Base-by-base conservation (phyloP, 768 basidiomycete species). In the Hypholoma fasciculare region DNA sequence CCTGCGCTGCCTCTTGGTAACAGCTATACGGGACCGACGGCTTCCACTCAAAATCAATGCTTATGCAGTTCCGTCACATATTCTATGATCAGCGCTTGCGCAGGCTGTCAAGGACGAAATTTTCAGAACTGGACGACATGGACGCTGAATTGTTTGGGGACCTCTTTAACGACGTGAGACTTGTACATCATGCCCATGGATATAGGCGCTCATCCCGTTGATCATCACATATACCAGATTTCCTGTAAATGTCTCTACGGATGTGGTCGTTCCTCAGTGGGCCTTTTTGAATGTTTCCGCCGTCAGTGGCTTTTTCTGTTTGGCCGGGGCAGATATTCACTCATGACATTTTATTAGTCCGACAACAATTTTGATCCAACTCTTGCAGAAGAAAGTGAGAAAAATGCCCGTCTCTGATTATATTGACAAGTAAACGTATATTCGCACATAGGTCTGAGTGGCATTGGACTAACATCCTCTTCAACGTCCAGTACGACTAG, bases 51-150 rank as follows among this genome's bases (percentile, higher is more conserved):
- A 7, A 72, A 76, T 52, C 43, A 59, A 2, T 89, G 87, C 61
- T 62, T 68, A 56, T 89, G 87, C 63, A 87, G 77, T 64, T 76
- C 83, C 1, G 80, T 87, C 17, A 78, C 79, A 27, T 89, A 88
- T 62, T 81, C 77, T 11, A 55, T 82, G 52, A 69, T 88, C 26
- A 82, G 79, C 51, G 86, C 86, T 1, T 89, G 87, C 61, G 84
- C 77, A 27, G 72, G 71, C 30, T 89, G 87, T 63, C 87, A 89
- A 66, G 69, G 69, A 26, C 74, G 76, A n/a, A 68, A 65, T 0
- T 80, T 69, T 59, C 62, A 56, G 62, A 73, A 67, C 65, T 84
- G 68, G 71, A 67, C 57, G 50, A 67, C 69, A 27, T 80, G 76
- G 78, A 69, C 68, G 7, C 20, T 61, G 17, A 74, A 77, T 53